Percentiles rank a stretch among this genome's conserved stretches.
Evolutionary conservation across 306 rosid species (phyloP).

Genomic region (Canavalia ensiformis): DNA sequence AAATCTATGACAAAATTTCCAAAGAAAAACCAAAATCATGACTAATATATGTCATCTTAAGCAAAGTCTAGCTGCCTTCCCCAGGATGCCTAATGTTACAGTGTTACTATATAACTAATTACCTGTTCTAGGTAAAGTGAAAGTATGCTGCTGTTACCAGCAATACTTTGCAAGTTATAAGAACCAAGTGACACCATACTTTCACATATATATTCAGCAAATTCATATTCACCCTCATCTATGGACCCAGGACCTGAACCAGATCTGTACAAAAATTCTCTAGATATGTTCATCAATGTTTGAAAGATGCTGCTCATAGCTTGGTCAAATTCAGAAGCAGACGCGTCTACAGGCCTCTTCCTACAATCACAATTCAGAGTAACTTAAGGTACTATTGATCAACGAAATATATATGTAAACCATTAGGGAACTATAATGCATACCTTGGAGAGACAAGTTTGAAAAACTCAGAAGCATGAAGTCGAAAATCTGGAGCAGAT

Average conservation of each 20-base stretch:
- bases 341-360: constrained; percentile 78
- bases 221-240: constrained; percentile 84
- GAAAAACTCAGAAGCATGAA: constrained; percentile 97
- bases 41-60: constrained; percentile 33
- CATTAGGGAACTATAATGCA: constrained; percentile 37
- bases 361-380: constrained; percentile 59
- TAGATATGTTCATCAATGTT: constrained; percentile 77
- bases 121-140: constrained; percentile 86
- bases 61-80: constrained; percentile 1
- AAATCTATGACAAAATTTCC: constrained; percentile 41
- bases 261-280: constrained; percentile 75
- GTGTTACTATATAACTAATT: constrained; percentile 35
- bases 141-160: constrained; percentile 67
- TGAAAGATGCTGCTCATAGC: constrained; percentile 78
- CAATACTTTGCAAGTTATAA: constrained; percentile 83
- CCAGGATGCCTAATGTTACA: constrained; percentile 38
- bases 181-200: constrained; percentile 89
- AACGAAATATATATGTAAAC: not conserved
- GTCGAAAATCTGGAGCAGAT: constrained; percentile 89
- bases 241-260: constrained; percentile 59
- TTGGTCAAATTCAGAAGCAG: constrained; percentile 78
- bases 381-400: constrained; percentile 39
- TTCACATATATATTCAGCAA: constrained; percentile 86
- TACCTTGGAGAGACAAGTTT: constrained; percentile 92
- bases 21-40: constrained; percentile 35